Percentiles rank a stretch among this genome's conserved stretches.
These are phyloP conservation scores for Epichloe aotearoae DNA, from an alignment of 2,329 filamentous ascomycete genomes.

Conservation along the genomic window DNA sequence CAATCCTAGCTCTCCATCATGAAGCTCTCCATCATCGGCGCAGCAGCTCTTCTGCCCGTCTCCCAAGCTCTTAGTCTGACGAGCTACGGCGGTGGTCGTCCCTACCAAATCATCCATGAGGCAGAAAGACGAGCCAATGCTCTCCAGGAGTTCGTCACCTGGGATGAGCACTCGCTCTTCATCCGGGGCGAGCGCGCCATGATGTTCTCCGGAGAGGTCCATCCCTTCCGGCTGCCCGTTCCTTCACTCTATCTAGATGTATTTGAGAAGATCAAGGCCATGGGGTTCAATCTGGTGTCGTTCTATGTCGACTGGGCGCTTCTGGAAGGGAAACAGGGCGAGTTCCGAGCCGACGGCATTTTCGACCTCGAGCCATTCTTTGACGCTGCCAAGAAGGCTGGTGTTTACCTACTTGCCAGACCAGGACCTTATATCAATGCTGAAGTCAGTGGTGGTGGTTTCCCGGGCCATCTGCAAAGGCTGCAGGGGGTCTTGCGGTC, in stretches of 20 bases:
- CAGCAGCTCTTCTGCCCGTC: not conserved
- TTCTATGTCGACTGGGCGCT: conserved; percentile 74
- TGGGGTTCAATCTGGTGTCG: conserved; percentile 68
- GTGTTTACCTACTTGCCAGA: conserved; percentile 62
- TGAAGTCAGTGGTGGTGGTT: conserved; percentile 63
- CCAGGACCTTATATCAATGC: conserved; percentile 70
- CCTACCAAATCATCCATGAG: conserved; percentile 12
- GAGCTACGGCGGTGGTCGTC: conserved; percentile 7
- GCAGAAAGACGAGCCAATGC: conserved; percentile 10
- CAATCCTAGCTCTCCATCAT: conserved; percentile 6
- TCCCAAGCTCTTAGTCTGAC: conserved; percentile 4
- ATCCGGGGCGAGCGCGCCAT: conserved; percentile 57
- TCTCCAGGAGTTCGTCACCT: conserved; percentile 40
- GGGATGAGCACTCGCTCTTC: conserved; percentile 59
- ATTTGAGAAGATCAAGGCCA: conserved; percentile 70
- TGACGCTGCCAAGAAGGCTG: conserved; percentile 56
- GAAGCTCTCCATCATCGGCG: conserved; percentile 10
- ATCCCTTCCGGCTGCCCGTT: conserved; percentile 45
- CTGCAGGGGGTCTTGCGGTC: conserved; percentile 53
- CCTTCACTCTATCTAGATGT: conserved; percentile 49
- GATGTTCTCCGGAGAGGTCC: conserved; percentile 61
- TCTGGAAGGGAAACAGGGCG: conserved; percentile 57
- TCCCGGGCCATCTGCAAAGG: conserved; percentile 66
- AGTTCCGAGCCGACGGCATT: conserved; percentile 57
- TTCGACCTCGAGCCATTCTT: conserved; percentile 66